phyloP scores from a whole-genome alignment of 2,329 filamentous ascomycete genomes.

The Fusarium coicis region DNA sequence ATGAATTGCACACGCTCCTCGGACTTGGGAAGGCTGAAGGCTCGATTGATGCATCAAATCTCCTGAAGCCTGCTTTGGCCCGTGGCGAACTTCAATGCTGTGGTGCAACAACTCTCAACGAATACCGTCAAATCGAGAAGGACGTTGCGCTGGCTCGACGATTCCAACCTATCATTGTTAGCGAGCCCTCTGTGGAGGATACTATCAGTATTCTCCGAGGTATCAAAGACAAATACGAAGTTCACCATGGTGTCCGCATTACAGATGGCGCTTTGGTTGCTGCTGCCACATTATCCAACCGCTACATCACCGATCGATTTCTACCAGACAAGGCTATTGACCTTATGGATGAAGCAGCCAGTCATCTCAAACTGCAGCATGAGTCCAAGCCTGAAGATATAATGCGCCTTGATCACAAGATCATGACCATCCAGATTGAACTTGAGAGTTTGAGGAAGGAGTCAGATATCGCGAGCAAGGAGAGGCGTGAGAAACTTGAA shows the following conservation, averaged over 20 bases:
- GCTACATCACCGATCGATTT: slow-evolving; percentile 96
- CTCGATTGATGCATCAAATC: slow-evolving; percentile 94
- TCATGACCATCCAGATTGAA: slow-evolving; percentile 98
- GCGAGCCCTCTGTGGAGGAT: slow-evolving; percentile 88
- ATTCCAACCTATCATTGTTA: slow-evolving; percentile 95
- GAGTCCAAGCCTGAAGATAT: slow-evolving; percentile 98
- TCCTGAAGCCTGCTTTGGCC: slow-evolving; percentile 93
- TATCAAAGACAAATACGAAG: slow-evolving; percentile 97
- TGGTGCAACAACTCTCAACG: slow-evolving; percentile 90
- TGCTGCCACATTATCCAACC: slow-evolving; percentile 90
- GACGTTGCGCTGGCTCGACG: slow-evolving; percentile 91
- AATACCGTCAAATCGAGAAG: slow-evolving; percentile 95
- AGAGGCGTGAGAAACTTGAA: slow-evolving; percentile 88
- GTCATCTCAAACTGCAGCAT: slow-evolving; percentile 88
- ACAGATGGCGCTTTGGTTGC: slow-evolving; percentile 92
- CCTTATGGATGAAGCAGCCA: slow-evolving; percentile 94
- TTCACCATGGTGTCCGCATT: slow-evolving; percentile 95
- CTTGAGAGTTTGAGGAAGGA: slow-evolving; percentile 94
- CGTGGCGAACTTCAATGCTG: slow-evolving; percentile 94
- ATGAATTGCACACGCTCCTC: slow-evolving; percentile 91
- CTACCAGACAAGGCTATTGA: slow-evolving; percentile 98
- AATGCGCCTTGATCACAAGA: slow-evolving; percentile 89
- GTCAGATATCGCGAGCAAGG: slow-evolving; percentile 87
- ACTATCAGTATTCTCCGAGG: slow-evolving; percentile 95
- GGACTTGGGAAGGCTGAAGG: slow-evolving; percentile 95